Evolutionary conservation across 2,329 filamentous ascomycete genomes (phyloP), one percentile per base, ranked within the genome.

Genomic region (Ophiostoma angusticollis): DNA sequence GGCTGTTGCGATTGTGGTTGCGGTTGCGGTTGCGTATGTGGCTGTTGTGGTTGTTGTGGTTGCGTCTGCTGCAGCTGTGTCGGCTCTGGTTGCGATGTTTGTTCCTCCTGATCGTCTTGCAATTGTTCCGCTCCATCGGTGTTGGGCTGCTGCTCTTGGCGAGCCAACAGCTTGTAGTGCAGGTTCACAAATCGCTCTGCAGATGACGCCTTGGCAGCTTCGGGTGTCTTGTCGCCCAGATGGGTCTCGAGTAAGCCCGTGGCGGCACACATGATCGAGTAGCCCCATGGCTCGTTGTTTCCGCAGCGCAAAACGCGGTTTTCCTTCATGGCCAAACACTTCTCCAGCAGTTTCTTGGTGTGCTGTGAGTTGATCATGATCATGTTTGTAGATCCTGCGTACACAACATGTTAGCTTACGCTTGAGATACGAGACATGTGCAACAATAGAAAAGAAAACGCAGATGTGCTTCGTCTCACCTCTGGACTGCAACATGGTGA

Each of bases 231-330:
- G 42, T 65, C 65, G 21, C 68, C 70, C 12, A 77, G 58, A 44
- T 78, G 72, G 0, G 70, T 68, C 52, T 77, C 71, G 18, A 77
- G 59, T 9, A 78, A 59, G 3, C 72, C 73, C 19, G 69, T 61
- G 1, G 72, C 70, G 3, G 72, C 70, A 47, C 72, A 77, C 67
- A 77, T 73, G 52, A 74, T 74, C 40, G 68, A 72, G 53, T 76
- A 75, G 14, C 71, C 71, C 73, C 73, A 77, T 0, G 73, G 72
- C 50, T 78, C 73, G 49, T 74, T 73, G 56, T 76, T 76, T 13
- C 72, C 72, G 45, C 70, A 74, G n/a, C 72, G 61, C 18, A 78
- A 53, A 7, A 77, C 64, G 1, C 71, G 65, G 47, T 77, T 72
- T 48, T 76, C 72, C 51, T 75, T 75, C 63, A 78, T 70, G 33